Conservation (phyloP, 2,329 filamentous ascomycete genomes). For the Clonostachys chloroleuca region DNA sequence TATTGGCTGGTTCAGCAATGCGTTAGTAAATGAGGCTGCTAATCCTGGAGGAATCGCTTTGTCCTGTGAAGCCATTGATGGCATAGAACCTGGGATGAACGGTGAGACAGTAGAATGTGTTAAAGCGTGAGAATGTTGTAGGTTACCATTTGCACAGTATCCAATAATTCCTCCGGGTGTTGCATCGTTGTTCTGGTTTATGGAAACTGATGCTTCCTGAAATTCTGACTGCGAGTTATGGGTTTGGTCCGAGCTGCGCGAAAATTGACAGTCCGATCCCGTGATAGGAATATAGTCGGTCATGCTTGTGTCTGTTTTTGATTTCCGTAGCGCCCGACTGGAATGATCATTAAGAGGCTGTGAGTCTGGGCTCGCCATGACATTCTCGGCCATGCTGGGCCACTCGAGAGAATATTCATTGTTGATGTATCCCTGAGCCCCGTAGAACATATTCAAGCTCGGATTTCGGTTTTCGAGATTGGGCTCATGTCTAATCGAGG, state of each 20-base stretch:
- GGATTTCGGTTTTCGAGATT: background rate
- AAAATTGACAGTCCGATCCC: background rate
- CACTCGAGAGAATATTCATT: background rate
- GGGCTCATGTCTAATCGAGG: background rate
- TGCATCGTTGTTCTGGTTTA: constrained; percentile 38
- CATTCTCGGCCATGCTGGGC: background rate
- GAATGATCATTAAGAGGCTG: background rate
- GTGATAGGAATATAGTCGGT: constrained; percentile 25
- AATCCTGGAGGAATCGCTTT: constrained; percentile 22
- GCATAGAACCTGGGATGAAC: constrained; percentile 5
- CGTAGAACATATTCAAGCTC: too few relatives aligned
- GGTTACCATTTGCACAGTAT: background rate
- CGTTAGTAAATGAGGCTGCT: constrained; percentile 37
- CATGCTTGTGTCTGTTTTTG: constrained; percentile 35
- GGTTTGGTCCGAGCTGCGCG: background rate
- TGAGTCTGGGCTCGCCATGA: background rate
- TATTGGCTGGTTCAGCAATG: constrained; percentile 40
- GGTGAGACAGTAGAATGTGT: constrained; percentile 9
- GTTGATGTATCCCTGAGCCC: background rate
- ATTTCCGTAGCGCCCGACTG: constrained; percentile 8
- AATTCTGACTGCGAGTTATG: background rate
- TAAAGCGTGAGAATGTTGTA: constrained; percentile 4
- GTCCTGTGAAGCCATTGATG: constrained; percentile 10
- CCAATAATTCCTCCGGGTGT: constrained; percentile 10
- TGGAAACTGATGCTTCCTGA: constrained; percentile 8